Percentiles rank a stretch among this genome's conserved stretches.
phyloP scores from a whole-genome alignment of 192 early-diverging fungal species.

The Coemansia asiatica region DNA sequence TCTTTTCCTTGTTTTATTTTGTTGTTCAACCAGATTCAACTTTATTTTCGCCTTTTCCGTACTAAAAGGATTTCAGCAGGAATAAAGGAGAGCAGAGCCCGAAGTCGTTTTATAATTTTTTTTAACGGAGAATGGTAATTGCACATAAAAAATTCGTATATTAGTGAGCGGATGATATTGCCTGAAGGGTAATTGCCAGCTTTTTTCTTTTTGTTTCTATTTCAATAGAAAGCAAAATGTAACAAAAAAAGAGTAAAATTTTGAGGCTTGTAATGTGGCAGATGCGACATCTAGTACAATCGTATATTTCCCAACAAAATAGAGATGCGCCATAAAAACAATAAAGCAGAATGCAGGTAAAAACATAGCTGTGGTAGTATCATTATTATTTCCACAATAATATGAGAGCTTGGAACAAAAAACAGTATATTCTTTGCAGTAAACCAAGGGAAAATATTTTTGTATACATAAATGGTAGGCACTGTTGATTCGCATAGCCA shows the following conservation, averaged over 20 bases:
- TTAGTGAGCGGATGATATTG: not conserved
- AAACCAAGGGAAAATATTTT: not conserved
- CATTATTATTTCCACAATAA: not conserved
- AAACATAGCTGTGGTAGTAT: not conserved
- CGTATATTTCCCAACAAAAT: not conserved
- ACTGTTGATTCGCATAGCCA: no score
- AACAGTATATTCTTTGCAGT: not conserved
- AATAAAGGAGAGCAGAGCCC: no score
- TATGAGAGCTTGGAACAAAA: not conserved
- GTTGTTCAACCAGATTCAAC: no score
- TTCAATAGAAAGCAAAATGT: not conserved
- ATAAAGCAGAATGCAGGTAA: not conserved
- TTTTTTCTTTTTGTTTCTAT: not conserved
- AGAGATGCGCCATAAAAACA: not conserved
- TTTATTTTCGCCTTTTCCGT: no score
- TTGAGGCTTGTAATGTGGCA: conserved; percentile 10
- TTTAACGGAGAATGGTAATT: not conserved
- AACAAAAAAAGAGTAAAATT: not conserved
- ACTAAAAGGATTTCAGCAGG: no score
- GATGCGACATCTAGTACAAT: not conserved
- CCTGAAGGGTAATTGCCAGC: not conserved
- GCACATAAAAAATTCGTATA: not conserved
- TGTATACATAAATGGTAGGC: no score
- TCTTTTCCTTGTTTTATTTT: no score
- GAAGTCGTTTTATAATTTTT: not conserved